Evolutionary conservation across 1,284 basidiomycete species (phyloP), one percentile per base, ranked within the genome.

Genomic region (Leccinum griseonigrum): DNA sequence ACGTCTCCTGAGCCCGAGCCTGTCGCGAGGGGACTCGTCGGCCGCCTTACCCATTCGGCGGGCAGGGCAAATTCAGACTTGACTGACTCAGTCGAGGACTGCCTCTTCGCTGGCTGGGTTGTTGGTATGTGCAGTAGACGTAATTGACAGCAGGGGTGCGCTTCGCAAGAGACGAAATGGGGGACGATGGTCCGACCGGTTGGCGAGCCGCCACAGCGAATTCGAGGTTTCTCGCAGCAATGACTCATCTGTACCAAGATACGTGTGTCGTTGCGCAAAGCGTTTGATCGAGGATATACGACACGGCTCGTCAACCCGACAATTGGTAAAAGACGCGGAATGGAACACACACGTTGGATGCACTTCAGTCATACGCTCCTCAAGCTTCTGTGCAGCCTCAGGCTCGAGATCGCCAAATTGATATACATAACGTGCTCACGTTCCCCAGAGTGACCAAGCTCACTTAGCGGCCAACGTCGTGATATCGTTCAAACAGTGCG

Each of bases 361-460:
- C 2, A 88, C 85, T 67, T 98, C 95, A 2, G 88, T 81, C 69
- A 98, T 90, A 4, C 97, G 85, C 64, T 88, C 85, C 74, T 98
- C 95, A 57, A 98, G 84, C 74, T 96, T 94, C 65, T 91, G 87
- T 9, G 94, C 88, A 2, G 92, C 91, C 54, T 92, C 88, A 2
- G 92, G 91, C 54, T 92, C 87, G n/a, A 95, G 80, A 76, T 97
- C 95, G 26, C 95, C 95, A 73, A 93, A 98, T 71, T 93, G 90
- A 78, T 97, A 97, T 75, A 98, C 95, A 77, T 97, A 97, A 62
- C 90, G 83, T 3, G 94, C 88, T 97, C 96, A 99, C 54, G 92
- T 85, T 69, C 98, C 94, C 96, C 96, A 99, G 14, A 99, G 81
- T 0, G 91, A 87, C 52, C 92, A 82, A 11, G 95, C 94, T 48